Evolutionary conservation across 2,329 filamentous ascomycete species (phyloP).

Genomic region (Botrytis paeoniae): DNA sequence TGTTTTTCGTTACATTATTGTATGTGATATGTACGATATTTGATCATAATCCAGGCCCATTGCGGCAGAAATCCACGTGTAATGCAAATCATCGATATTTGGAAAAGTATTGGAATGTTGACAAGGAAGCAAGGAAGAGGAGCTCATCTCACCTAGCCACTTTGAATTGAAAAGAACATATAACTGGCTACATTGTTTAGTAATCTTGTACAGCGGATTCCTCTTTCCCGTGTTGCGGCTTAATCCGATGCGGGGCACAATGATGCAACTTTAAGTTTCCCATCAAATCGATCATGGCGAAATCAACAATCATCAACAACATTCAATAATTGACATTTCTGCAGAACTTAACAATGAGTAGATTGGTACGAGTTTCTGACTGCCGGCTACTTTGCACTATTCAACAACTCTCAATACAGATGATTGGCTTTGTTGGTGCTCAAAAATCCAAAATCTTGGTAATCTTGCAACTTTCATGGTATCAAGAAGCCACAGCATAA

Average conservation of each 20-base stretch:
- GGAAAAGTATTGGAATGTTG: background rate
- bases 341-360: background rate
- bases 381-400: background rate
- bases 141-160: background rate
- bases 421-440: no score
- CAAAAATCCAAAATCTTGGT: background rate
- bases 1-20: background rate
- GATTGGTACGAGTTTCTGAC: background rate
- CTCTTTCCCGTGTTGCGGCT: background rate
- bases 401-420: background rate
- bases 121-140: background rate
- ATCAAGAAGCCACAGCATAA: background rate
- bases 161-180: background rate
- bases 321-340: background rate
- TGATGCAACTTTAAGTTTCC: slow-evolving; percentile 14
- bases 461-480: background rate
- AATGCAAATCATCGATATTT: background rate
- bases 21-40: background rate
- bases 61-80: no score
- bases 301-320: background rate
- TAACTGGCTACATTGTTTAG: background rate
- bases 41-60: background rate
- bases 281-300: background rate
- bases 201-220: background rate
- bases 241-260: background rate